These are phyloP conservation scores for Fomes fomentarius DNA, from an alignment of 1,284 basidiomycete species.

Conservation along the genomic window DNA sequence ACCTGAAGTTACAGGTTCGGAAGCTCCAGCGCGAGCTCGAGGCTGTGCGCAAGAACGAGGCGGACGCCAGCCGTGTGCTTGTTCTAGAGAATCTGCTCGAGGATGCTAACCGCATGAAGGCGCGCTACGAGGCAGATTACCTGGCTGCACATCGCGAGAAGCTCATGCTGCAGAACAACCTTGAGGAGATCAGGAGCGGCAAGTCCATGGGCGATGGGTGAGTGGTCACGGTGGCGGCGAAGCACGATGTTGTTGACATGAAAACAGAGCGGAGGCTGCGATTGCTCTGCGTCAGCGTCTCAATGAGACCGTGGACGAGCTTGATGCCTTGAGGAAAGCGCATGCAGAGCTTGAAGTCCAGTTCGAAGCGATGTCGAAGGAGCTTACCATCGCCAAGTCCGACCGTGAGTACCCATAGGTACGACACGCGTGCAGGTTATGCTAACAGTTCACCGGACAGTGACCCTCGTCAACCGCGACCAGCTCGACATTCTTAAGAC, in stretches of 20 bases:
- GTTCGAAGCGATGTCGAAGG: slow-evolving; percentile 65
- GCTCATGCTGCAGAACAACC: slow-evolving; percentile 77
- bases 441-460: slow-evolving; percentile 40
- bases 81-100: slow-evolving; percentile 91
- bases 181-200: slow-evolving; percentile 89
- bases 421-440: background rate
- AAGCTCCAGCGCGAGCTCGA: slow-evolving; percentile 85
- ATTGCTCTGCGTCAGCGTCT: slow-evolving; percentile 87
- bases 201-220: slow-evolving; percentile 84
- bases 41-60: slow-evolving; percentile 72
- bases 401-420: slow-evolving; percentile 64
- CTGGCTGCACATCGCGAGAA: slow-evolving; percentile 84
- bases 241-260: slow-evolving; percentile 5
- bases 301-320: slow-evolving; percentile 85
- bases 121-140: slow-evolving; percentile 89
- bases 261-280: slow-evolving; percentile 75
- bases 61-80: slow-evolving; percentile 72
- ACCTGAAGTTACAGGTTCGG: slow-evolving; percentile 85
- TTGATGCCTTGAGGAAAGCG: slow-evolving; percentile 73
- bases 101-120: slow-evolving; percentile 89
- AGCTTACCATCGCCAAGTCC: slow-evolving; percentile 84
- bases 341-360: slow-evolving; percentile 76
- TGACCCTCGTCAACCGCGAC: slow-evolving; percentile 84
- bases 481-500: slow-evolving; percentile 82
- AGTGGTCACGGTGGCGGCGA: too few relatives aligned